Conservation (phyloP, 2,329 filamentous ascomycete genomes). For the Nemania diffusa region DNA sequence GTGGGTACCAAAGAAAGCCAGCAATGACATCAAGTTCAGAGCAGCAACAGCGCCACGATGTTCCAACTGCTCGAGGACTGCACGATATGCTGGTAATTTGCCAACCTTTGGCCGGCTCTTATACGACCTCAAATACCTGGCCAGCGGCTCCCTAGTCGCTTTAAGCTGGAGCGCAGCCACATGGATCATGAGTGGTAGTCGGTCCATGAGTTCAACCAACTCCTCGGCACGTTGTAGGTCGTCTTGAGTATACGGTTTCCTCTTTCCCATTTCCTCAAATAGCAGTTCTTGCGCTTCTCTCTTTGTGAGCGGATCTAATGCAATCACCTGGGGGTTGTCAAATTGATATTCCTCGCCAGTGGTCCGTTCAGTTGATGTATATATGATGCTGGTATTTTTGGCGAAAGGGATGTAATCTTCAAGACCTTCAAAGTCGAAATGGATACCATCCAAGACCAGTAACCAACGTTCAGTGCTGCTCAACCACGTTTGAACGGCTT, state of each 20-base stretch:
- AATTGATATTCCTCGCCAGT: conserved; percentile 65
- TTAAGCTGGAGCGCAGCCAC: conserved; percentile 71
- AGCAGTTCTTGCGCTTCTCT: conserved; percentile 70
- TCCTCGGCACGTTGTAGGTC: conserved; percentile 68
- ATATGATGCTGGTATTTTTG: conserved; percentile 71
- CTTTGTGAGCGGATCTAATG: conserved; percentile 64
- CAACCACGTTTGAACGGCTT: conserved; percentile 70
- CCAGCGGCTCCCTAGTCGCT: conserved; percentile 68
- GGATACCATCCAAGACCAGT: conserved; percentile 73
- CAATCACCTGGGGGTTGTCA: conserved; percentile 68
- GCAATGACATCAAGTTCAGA: conserved; percentile 70
- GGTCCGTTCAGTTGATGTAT: conserved; percentile 72
- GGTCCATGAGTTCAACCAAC: conserved; percentile 70
- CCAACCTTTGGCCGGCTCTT: conserved; percentile 65
- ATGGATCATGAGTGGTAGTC: conserved; percentile 74
- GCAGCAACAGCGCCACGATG: conserved; percentile 62
- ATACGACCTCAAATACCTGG: conserved; percentile 69
- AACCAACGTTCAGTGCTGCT: conserved; percentile 72
- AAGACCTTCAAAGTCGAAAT: conserved; percentile 67
- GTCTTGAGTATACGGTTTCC: conserved; percentile 62
- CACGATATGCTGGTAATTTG: conserved; percentile 58
- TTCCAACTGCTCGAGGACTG: conserved; percentile 61
- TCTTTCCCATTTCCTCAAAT: conserved; percentile 70
- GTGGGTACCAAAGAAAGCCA: conserved; percentile 73
- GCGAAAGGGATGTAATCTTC: conserved; percentile 72